Conservation (phyloP, 2,329 filamentous ascomycete species). For the Dactylellina parvicollis region DNA sequence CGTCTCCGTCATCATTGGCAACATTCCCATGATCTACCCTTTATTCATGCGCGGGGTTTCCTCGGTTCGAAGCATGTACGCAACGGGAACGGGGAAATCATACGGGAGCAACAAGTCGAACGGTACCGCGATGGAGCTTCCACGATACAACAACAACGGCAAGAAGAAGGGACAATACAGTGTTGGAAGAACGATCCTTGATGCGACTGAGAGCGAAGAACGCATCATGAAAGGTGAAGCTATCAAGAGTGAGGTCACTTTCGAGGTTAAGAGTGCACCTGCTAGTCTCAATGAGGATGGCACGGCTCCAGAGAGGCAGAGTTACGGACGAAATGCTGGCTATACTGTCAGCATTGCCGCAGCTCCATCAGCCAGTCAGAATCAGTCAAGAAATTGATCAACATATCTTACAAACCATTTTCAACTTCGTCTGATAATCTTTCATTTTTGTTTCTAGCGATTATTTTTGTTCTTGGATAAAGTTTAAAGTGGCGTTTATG, state of each 20-base stretch:
- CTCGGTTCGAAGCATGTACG: constrained; percentile 42
- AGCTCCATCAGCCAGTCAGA: neutral
- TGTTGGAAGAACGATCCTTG: constrained; percentile 46
- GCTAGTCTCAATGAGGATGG: constrained; percentile 44
- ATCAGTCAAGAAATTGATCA: no score
- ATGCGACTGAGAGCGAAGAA: constrained; percentile 52
- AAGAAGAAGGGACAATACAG: constrained; percentile 52
- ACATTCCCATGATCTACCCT: constrained; percentile 62
- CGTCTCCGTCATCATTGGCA: constrained; percentile 62
- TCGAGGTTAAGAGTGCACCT: constrained; percentile 47
- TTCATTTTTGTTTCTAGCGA: constrained; percentile 13
- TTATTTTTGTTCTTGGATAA: constrained; percentile 6
- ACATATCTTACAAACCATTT: neutral
- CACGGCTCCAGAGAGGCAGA: neutral
- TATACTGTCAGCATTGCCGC: constrained; percentile 50
- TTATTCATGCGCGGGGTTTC: constrained; percentile 55
- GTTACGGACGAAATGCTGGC: constrained; percentile 39
- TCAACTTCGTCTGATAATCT: neutral
- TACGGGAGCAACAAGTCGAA: constrained; percentile 52
- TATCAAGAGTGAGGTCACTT: constrained; percentile 49
- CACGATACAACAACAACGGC: constrained; percentile 47
- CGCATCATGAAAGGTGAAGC: constrained; percentile 50
- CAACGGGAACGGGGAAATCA: constrained; percentile 37
- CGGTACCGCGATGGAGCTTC: constrained; percentile 39
- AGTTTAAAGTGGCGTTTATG: constrained; percentile 37